Percentiles rank a stretch among this genome's conserved stretches.
Conservation (phyloP, 2,329 filamentous ascomycete species). For the Microcyclosporella mali region DNA sequence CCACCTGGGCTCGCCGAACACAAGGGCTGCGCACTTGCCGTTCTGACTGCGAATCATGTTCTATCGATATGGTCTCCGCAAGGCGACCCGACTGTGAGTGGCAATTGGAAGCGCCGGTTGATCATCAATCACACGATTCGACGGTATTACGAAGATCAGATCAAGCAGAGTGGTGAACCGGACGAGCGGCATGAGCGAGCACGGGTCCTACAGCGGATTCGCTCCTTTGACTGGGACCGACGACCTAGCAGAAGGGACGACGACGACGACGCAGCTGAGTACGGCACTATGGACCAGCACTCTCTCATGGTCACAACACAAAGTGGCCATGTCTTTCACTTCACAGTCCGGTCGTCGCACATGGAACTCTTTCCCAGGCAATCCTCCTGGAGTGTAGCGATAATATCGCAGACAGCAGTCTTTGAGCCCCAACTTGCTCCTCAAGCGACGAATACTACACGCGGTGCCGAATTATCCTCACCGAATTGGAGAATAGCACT, state of each 20-base stretch:
- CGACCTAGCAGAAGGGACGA: constrained; percentile 10
- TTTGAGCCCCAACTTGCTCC: constrained; percentile 30
- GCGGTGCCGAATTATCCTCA: constrained; percentile 30
- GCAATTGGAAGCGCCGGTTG: constrained; percentile 47
- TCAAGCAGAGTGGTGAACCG: constrained; percentile 27
- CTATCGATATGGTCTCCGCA: constrained; percentile 52
- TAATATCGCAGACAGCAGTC: constrained; percentile 25
- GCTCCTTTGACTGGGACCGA: constrained; percentile 38
- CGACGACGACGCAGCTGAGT: constrained; percentile 1
- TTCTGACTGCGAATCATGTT: constrained; percentile 51
- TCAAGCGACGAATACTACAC: neutral
- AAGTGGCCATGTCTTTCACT: constrained; percentile 35
- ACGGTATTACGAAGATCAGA: constrained; percentile 33
- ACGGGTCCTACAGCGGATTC: constrained; percentile 34
- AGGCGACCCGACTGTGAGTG: constrained; percentile 35
- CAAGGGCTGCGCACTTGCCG: constrained; percentile 48
- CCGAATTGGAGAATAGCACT: constrained; percentile 42
- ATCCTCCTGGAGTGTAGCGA: constrained; percentile 13
- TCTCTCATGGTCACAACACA: constrained; percentile 38
- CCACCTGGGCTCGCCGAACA: constrained; percentile 50
- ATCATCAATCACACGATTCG: constrained; percentile 48
- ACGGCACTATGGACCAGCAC: constrained; percentile 15
- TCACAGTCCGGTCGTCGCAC: constrained; percentile 36
- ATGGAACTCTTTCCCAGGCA: constrained; percentile 20
- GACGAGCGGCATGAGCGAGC: constrained; percentile 19